Evolutionary conservation across 495 filamentous ascomycete genomes (phyloP), one percentile per base, ranked within the genome.

Genomic region (Aspergillus avenaceus): DNA sequence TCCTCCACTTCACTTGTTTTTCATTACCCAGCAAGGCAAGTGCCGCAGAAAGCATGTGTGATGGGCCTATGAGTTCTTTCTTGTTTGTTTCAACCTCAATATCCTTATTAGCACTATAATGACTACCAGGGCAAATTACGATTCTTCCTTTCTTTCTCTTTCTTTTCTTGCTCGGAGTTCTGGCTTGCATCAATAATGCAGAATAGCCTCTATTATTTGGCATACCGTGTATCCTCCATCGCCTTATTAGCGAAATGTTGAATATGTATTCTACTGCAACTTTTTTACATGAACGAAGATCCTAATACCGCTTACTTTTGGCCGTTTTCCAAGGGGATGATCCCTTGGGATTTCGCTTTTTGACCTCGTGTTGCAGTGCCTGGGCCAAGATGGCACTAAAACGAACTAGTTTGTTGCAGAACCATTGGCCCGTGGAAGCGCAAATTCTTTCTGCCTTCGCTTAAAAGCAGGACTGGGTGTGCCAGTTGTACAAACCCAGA

Each of bases 11-110:
- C 40, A 12, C 26, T 8, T 51, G 34, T 29, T 25, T 26, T 41
- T 21, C 29, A 44, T 41, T 52, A 29, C 24, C 45, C 21, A 41
- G 37, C 29, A 42, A 32, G 34, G 21, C 38, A 41, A 28, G 24
- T 44, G 21, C 36, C n/a, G 24, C 46, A 23, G 41, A 36, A 32
- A 25, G 41, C 45, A 52, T 52, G 28, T 52, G 27, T 51, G 27
- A 53, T 41, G 55, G 47, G 47, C 13, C 53, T 42, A 50, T 53
- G 53, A 49, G 27, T 45, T 45, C 24, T 25, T 47, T 42, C 43
- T 34, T 22, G n/a, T 46, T 16, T 56, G 42, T 36, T 40, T 47
- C 19, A 27, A 45, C 29, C n/a, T 31, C 38, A 29, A 13, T 40
- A 47, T 40, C 19, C 31, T 34, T 23, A 18, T 38, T 52, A 43